phyloP scores from a whole-genome alignment of 306 rosid genomes.

The Quercus agrifolia region DNA sequence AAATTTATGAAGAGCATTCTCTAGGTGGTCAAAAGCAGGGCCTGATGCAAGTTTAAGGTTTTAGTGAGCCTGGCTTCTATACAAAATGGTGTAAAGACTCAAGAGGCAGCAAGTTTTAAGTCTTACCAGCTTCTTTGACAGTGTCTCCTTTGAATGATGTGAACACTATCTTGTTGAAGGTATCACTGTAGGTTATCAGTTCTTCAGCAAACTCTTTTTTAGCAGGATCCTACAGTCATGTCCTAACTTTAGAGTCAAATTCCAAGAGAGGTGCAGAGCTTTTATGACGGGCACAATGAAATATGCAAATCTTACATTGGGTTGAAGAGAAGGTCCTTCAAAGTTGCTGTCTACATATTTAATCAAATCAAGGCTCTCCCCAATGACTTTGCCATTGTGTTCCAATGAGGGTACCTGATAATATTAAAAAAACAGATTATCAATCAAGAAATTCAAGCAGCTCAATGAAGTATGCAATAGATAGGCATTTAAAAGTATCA shows the following conservation, averaged over 20 bases:
- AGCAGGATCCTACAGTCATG: constrained; percentile 48
- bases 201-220: constrained; percentile 46
- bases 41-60: constrained; percentile 28
- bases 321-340: constrained; percentile 56
- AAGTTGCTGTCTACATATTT: constrained; percentile 64
- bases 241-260: neutral
- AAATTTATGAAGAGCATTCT: constrained; percentile 65
- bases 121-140: constrained; percentile 41
- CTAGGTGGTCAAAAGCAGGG: constrained; percentile 67
- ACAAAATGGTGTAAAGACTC: neutral
- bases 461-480: neutral
- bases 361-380: constrained; percentile 87
- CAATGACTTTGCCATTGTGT: constrained; percentile 75
- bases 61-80: neutral
- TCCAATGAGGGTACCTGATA: constrained; percentile 75
- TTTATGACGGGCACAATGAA: neutral
- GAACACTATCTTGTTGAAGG: constrained; percentile 26
- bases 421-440: neutral
- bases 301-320: constrained; percentile 39
- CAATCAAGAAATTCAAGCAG: neutral
- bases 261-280: neutral
- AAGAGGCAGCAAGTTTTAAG: neutral
- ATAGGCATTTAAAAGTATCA: neutral
- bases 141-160: constrained; percentile 41
- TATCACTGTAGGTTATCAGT: constrained; percentile 45